Conservation (phyloP, 2,329 filamentous ascomycete species). For the Alternaria dauci region DNA sequence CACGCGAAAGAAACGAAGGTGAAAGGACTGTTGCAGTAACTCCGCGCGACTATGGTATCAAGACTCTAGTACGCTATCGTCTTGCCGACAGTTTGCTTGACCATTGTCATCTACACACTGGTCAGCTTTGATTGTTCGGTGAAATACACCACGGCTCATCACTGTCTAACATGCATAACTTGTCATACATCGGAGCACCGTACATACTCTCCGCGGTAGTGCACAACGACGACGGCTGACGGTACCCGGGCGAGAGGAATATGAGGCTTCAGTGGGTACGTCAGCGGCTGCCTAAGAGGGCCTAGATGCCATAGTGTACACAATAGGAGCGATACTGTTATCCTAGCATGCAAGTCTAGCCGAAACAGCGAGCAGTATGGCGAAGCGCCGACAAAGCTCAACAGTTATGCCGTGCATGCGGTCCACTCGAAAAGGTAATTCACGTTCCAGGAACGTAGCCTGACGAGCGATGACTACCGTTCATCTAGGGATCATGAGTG, state of each 20-base stretch:
- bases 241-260: conserved; percentile 4
- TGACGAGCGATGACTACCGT: conserved; percentile 9
- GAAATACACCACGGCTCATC: neutral
- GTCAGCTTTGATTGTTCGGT: neutral
- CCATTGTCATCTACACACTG: neutral
- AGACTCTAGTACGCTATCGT: neutral
- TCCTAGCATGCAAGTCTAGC: conserved; percentile 5
- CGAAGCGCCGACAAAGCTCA: conserved; percentile 29
- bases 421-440: conserved; percentile 11
- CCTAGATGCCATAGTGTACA: conserved; percentile 24
- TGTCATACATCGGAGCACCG: neutral
- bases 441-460: conserved; percentile 11
- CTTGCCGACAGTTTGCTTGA: neutral
- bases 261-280: conserved; percentile 15
- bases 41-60: neutral
- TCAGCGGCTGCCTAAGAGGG: conserved; percentile 24
- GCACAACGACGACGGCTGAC: conserved; percentile 11
- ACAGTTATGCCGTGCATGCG: conserved; percentile 20
- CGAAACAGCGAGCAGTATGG: conserved; percentile 32
- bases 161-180: neutral
- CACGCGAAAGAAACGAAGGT: neutral
- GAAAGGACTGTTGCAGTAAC: neutral
- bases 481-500: neutral
- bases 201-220: conserved; percentile 1
- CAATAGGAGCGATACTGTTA: conserved; percentile 5